Evolutionary conservation across 1,284 basidiomycete species (phyloP).

Genomic region (Rhizoctonia solani): DNA sequence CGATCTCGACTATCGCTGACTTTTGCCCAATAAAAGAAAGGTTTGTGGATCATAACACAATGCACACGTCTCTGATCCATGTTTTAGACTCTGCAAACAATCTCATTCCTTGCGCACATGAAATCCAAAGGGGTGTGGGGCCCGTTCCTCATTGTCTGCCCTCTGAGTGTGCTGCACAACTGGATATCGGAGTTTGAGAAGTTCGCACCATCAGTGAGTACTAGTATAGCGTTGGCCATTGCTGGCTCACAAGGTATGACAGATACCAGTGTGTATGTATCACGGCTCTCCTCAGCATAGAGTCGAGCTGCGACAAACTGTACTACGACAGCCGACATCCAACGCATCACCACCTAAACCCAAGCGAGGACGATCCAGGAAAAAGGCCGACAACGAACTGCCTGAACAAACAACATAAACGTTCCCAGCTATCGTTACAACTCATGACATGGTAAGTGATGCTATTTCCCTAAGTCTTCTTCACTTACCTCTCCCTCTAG

Average conservation of each 20-base stretch:
- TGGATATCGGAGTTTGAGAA: slow-evolving; percentile 88
- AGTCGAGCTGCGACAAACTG: slow-evolving; percentile 68
- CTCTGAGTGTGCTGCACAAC: slow-evolving; percentile 89
- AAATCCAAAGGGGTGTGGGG: slow-evolving; percentile 73
- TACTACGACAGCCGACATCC: slow-evolving; percentile 49
- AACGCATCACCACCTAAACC: slow-evolving; percentile 39
- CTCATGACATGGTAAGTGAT: slow-evolving; percentile 78
- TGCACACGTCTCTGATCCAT: background rate
- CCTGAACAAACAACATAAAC: slow-evolving; percentile 32
- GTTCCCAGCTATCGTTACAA: slow-evolving; percentile 87
- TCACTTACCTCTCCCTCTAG: background rate
- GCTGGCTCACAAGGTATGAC: background rate
- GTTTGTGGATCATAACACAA: background rate
- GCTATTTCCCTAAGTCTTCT: background rate
- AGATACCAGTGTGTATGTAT: slow-evolving; percentile 86
- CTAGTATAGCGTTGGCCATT: slow-evolving; percentile 34
- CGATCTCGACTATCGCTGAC: background rate
- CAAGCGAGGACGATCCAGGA: slow-evolving; percentile 35
- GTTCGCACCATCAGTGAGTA: slow-evolving; percentile 73
- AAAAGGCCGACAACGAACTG: slow-evolving; percentile 1
- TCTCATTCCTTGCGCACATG: slow-evolving; percentile 88
- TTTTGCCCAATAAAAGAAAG: too few relatives aligned
- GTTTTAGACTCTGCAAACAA: slow-evolving; percentile 84
- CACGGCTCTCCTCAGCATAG: slow-evolving; percentile 83
- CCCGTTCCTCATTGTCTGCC: slow-evolving; percentile 90